Percentiles rank a stretch among this genome's conserved stretches.
phyloP scores from a whole-genome alignment of 768 basidiomycete genomes.

The Macrolepiota dolichaula region DNA sequence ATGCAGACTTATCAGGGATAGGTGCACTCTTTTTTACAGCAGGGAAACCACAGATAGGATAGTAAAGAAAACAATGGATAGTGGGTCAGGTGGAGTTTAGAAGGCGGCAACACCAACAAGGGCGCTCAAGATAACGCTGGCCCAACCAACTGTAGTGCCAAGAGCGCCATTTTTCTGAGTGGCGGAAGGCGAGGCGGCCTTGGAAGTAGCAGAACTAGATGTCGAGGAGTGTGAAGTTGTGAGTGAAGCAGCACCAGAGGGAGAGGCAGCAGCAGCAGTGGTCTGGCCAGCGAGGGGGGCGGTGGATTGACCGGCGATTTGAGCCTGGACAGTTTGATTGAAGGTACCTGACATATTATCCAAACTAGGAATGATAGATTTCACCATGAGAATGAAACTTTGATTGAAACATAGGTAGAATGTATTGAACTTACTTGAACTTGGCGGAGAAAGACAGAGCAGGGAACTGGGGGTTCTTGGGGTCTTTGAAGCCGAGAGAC shows the following conservation, averaged over 20 bases:
- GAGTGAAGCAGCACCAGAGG: conserved; percentile 18
- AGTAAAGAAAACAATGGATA: neutral
- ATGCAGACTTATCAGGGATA: neutral
- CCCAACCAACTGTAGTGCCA: conserved; percentile 26
- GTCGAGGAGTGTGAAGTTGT: conserved; percentile 17
- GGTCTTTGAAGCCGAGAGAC: conserved; percentile 52
- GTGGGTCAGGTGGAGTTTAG: conserved; percentile 18
- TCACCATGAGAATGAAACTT: neutral
- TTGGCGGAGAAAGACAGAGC: conserved; percentile 75
- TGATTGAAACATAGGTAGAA: neutral
- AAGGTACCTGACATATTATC: conserved; percentile 71
- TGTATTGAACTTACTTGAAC: conserved; percentile 56
- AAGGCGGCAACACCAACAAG: conserved; percentile 34
- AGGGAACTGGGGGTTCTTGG: conserved; percentile 48
- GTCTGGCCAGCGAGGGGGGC: conserved; percentile 49
- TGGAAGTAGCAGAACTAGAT: conserved; percentile 15
- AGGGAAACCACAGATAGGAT: neutral
- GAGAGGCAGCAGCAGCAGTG: conserved; percentile 19
- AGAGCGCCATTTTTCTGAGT: conserved; percentile 20
- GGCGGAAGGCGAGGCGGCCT: conserved; percentile 14
- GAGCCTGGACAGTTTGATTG: conserved; percentile 45
- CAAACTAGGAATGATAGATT: conserved; percentile 36
- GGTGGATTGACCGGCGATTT: conserved; percentile 60
- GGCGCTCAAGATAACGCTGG: conserved; percentile 30
- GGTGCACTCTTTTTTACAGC: neutral